Base-by-base conservation (phyloP, 2,329 filamentous ascomycete genomes). In the Exophiala dermatitidis region DNA sequence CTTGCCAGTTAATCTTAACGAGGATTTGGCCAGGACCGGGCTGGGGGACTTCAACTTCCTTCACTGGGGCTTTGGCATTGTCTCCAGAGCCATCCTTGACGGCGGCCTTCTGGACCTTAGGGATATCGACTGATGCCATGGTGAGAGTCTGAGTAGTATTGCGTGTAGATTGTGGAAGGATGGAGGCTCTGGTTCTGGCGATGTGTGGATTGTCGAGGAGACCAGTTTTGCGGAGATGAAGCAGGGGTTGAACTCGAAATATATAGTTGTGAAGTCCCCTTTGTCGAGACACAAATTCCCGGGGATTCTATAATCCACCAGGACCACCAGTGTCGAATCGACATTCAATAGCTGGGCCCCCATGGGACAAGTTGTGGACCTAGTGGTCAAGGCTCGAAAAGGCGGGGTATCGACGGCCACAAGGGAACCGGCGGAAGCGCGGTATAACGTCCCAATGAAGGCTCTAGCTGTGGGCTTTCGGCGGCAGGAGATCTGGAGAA, bases 11-110 rank as follows among this genome's bases (percentile, higher is more conserved):
- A 78, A 95, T 80, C 73, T 94, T 91, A 74, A 95, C 76, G 59
- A 96, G 85, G 62, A 95, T 86, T 73, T 96, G 87, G 74, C 94
- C 88, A 45, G 90, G 84, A 12, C 84, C 88, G 33, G 90, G 90
- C 69, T 83, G 80, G 56, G 77, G 78, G 45, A 95, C 90, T 62
- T 87, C 84, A 65, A 95, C 90, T 72, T 71, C 62, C 52, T 71
- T 70, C 5, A 61, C 51, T 2, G 61, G 60, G 4, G 60, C 60
- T 36, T 51, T 62, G 29, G 60, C 52, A 46, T 56, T 50, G 9
- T 49, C 36, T 7, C 61, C 61, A 7, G 42, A 47, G 31, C 61
- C 61, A 3, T 54, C 49, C 34, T 58, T 58, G 36, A 63, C 59
- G 32, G 61, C 61, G 30, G 61, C 61, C 29, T 53, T 55, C 43